Percentiles rank a stretch among this genome's conserved stretches.
These are phyloP conservation scores for Musa balbisiana DNA, from an alignment of 202 grass and related monocot genomes.

Conservation along the genomic window DNA sequence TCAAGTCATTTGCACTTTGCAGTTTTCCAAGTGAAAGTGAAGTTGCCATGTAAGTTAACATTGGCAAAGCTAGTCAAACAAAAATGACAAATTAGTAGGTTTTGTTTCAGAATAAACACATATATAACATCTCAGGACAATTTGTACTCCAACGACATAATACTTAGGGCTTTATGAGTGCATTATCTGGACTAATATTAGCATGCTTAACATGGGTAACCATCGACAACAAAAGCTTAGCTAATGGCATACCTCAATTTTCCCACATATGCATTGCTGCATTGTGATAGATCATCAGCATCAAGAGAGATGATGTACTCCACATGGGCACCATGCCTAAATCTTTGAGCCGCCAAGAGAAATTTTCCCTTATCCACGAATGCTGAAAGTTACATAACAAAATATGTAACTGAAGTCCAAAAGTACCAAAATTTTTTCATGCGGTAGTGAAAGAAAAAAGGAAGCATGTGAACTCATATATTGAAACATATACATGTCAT, in stretches of 20 bases:
- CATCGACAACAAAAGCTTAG: background rate
- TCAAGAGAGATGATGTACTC: conserved; percentile 19
- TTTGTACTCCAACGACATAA: background rate
- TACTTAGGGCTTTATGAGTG: background rate
- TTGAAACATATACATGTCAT: background rate
- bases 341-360: conserved; percentile 12
- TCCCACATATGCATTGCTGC: conserved; percentile 18
- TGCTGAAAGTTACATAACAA: conserved; percentile 5
- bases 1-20: background rate
- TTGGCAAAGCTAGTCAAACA: too few relatives aligned
- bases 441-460: background rate
- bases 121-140: background rate
- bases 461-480: background rate
- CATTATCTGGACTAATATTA: background rate
- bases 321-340: conserved; percentile 12
- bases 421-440: background rate
- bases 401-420: background rate
- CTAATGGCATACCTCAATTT: conserved; percentile 14
- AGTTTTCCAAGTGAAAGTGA: background rate
- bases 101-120: background rate
- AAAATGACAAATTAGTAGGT: too few relatives aligned
- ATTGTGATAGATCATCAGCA: conserved; percentile 18
- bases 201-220: background rate
- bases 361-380: conserved; percentile 14
- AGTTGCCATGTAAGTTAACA: too few relatives aligned